Evolutionary conservation across 768 basidiomycete species (phyloP), one percentile per base, ranked within the genome.

Genomic region (Boletus rufocinnamomeus): DNA sequence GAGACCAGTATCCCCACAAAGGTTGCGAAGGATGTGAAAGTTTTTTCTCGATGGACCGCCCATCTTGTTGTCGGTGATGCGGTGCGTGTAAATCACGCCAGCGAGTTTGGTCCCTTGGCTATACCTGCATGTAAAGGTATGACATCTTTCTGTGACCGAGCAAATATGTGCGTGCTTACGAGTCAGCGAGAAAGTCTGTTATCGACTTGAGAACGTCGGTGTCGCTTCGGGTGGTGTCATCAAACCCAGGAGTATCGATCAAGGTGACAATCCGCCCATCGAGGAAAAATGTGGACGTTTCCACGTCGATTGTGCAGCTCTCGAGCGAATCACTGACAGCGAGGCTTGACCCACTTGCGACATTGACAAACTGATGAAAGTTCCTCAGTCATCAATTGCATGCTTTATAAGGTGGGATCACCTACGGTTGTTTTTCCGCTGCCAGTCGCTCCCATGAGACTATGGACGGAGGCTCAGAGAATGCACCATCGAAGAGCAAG

Each of bases 191-290:
- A 28, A 66, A 66, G 21, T 34, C 75, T 61, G 81, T 77, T 38
- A 82, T 82, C 67, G 79, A 77, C 37, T 54, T 58, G 28, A 84
- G 68, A 16, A 84, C 69, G 17, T 79, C 80, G 0, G 77, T 74
- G 52, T 84, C 83, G 47, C 75, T 79, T 49, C 72, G 74, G 11
- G 52, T 59, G 4, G 82, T 80, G 63, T 85, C 83, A 59, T 84
- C 84, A 56, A 85, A 85, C 6, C 84, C 84, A 0, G 84, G 84
- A 0, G 84, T 86, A 61, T 86, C 85, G 47, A 86, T 77, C 19
- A 86, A 66, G 0, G 71, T 77, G 37, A 85, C 73, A 17, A 54
- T 64, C 11, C 68, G 69, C 3, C 77, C 80, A 41, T 80, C 77
- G 13, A 83, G 64, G 27, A 70, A 60, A 63, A 84, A 82, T 0